Conservation (phyloP, 2,329 filamentous ascomycete species). For the Venturia carpophila region DNA sequence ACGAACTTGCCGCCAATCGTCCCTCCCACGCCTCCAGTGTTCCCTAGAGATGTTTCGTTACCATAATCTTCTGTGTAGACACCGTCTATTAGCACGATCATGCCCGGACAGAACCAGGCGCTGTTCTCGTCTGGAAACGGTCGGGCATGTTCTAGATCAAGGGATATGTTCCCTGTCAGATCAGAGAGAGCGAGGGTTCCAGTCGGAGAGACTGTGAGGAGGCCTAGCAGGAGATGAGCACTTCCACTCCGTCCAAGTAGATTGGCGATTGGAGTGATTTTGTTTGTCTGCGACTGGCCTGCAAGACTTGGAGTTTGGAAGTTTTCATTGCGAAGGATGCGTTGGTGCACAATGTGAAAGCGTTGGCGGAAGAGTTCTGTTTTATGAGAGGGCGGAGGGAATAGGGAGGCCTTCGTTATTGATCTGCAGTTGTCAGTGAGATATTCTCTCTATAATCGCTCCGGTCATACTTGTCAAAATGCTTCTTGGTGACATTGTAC, state of each 20-base stretch:
- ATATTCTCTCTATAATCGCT: neutral
- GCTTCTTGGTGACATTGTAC: conserved; percentile 75
- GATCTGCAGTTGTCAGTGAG: conserved; percentile 22
- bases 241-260: conserved; percentile 71
- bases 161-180: conserved; percentile 74
- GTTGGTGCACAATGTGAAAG: conserved; percentile 87
- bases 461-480: conserved; percentile 65
- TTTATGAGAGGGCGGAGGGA: conserved; percentile 74
- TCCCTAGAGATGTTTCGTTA: conserved; percentile 54
- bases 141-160: conserved; percentile 74
- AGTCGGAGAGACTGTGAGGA: conserved; percentile 72
- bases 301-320: conserved; percentile 74
- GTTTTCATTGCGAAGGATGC: conserved; percentile 82
- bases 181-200: conserved; percentile 79
- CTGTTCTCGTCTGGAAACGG: conserved; percentile 70
- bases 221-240: conserved; percentile 77
- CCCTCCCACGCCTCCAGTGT: conserved; percentile 75
- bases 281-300: conserved; percentile 51
- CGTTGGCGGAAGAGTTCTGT: conserved; percentile 80
- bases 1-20: conserved; percentile 89
- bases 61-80: conserved; percentile 93
- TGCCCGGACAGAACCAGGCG: conserved; percentile 88
- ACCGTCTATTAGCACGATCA: conserved; percentile 91
- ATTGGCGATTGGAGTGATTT: conserved; percentile 77
- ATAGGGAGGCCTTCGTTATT: conserved; percentile 35